phyloP scores from a whole-genome alignment of 495 filamentous ascomycete genomes.

The Aspergillus nanangensis region DNA sequence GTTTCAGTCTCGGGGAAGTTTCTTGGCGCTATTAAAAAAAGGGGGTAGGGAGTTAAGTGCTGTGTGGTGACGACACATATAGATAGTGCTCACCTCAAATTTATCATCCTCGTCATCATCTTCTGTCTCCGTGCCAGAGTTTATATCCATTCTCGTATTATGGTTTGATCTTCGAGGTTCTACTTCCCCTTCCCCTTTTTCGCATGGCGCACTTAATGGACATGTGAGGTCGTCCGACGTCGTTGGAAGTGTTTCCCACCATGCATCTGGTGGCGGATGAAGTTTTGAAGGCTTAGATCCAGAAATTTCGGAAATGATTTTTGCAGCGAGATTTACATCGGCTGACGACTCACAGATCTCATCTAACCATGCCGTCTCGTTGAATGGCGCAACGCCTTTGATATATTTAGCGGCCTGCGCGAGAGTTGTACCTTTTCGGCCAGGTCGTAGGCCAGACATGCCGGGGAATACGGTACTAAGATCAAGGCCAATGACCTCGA shows the following conservation, averaged over 20 bases:
- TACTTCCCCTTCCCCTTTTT: too few species aligned
- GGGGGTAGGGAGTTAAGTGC: slow-evolving; percentile 2
- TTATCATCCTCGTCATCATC: slow-evolving; percentile 31
- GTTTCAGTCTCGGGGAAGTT: slow-evolving; percentile 29
- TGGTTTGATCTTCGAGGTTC: slow-evolving; percentile 1
- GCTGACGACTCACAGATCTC: slow-evolving; percentile 17
- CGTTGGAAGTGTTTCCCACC: slow-evolving; percentile 36
- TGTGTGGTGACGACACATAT: neutral
- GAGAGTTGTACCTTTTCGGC: slow-evolving; percentile 28
- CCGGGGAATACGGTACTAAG: slow-evolving; percentile 67
- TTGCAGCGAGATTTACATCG: slow-evolving; percentile 17
- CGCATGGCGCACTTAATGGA: too few species aligned
- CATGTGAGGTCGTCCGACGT: neutral
- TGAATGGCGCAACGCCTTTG: slow-evolving; percentile 43
- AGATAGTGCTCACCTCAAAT: slow-evolving; percentile 30
- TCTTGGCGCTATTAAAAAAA: slow-evolving; percentile 31
- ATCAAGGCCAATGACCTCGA: slow-evolving; percentile 65
- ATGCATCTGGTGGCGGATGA: slow-evolving; percentile 20
- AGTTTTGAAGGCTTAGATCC: slow-evolving; percentile 4
- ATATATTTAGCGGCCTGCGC: slow-evolving; percentile 35
- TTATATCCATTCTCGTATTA: slow-evolving; percentile 12
- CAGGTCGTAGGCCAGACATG: slow-evolving; percentile 40
- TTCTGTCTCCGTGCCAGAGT: slow-evolving; percentile 20
- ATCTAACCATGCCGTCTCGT: slow-evolving; percentile 37
- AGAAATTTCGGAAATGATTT: slow-evolving; percentile 22